Conservation (phyloP, 208 protist species). For the Trichomonas vaginalis region DNA sequence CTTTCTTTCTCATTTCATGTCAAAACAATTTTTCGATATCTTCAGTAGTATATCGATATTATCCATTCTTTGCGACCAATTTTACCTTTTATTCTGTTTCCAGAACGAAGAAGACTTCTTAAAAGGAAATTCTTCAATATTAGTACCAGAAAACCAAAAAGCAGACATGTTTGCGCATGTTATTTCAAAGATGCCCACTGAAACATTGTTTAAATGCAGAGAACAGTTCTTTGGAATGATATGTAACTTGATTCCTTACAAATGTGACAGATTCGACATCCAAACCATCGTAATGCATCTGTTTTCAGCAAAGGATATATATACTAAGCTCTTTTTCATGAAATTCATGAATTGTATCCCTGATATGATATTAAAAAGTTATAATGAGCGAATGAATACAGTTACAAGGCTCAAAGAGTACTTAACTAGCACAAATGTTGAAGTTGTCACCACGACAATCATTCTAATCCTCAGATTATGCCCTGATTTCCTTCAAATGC, state of each 20-base stretch:
- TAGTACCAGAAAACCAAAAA: not conserved
- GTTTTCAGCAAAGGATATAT: not conserved
- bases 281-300: not conserved
- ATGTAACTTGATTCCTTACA: not conserved
- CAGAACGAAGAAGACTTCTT: not conserved
- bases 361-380: not conserved
- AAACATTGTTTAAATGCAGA: not conserved
- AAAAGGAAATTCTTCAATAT: not conserved
- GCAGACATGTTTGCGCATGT: not conserved
- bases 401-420: not conserved
- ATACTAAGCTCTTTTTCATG: not conserved
- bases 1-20: not conserved
- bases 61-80: not conserved
- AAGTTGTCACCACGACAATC: not conserved
- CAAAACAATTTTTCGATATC: not conserved
- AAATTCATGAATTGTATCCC: not conserved
- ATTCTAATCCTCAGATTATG: not conserved
- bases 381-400: not conserved
- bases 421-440: not conserved
- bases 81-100: not conserved
- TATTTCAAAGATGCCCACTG: not conserved
- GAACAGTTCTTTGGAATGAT: not conserved
- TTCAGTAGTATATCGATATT: not conserved
- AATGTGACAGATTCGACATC: not conserved
- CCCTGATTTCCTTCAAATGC: not conserved